Evolutionary conservation across 352 stramenopile species (phyloP).

Genomic region (Phytophthora megakarya): DNA sequence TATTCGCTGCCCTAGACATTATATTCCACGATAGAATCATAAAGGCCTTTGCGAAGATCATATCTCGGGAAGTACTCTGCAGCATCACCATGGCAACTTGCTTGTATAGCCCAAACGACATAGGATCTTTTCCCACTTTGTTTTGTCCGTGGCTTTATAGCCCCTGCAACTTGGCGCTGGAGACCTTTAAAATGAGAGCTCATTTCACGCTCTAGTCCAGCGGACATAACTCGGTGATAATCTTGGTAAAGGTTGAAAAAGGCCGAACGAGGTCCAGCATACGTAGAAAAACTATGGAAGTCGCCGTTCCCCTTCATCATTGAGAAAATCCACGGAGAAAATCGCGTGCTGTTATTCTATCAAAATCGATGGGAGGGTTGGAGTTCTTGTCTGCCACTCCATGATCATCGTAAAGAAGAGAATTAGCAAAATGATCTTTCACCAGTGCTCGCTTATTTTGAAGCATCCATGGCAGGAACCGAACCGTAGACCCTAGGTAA

Average conservation of each 20-base stretch:
- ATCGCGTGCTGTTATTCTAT: no score
- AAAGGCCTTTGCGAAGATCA: constrained; percentile 31
- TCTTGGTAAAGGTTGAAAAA: no score
- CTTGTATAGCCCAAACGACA: constrained; percentile 17
- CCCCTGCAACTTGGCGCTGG: constrained; percentile 5
- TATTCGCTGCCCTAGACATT: no score
- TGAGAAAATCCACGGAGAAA: no score
- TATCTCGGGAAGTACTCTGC: background rate
- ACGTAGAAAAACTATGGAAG: no score
- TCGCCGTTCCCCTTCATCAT: no score
- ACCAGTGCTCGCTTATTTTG: constrained; percentile 1
- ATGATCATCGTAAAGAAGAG: background rate
- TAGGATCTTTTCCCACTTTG: constrained; percentile 23
- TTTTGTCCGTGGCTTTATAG: background rate
- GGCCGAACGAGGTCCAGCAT: no score
- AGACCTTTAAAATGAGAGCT: no score
- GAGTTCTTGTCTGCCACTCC: background rate
- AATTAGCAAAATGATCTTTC: background rate
- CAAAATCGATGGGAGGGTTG: constrained; percentile 16
- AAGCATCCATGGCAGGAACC: constrained; percentile 15
- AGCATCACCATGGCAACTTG: constrained; percentile 17
- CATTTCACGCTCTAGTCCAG: no score
- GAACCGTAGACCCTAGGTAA: background rate
- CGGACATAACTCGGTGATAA: no score
- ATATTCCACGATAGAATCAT: constrained; percentile 31